A percentile compares a stretch with the other conserved stretches of the same genome.
phyloP scores from a whole-genome alignment of 2,329 filamentous ascomycete genomes.

The Ascochyta rabiei region DNA sequence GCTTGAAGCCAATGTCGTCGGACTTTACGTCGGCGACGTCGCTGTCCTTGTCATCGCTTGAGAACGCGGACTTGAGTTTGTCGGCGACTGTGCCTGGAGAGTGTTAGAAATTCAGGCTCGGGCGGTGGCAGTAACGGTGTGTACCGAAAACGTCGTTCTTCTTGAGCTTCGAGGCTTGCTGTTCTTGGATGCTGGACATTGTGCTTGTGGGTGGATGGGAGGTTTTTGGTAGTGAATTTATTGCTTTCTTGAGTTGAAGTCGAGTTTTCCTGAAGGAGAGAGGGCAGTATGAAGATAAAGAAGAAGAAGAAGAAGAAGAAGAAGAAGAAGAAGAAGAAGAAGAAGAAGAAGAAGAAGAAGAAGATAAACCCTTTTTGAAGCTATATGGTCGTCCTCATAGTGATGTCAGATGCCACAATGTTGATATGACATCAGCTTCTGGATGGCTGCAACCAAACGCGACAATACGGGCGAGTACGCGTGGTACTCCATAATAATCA shows the following conservation, averaged over 20 bases:
- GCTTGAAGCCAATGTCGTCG: constrained; percentile 10
- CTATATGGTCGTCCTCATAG: neutral
- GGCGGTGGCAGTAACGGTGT: neutral
- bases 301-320: too few relatives aligned
- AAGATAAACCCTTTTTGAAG: neutral
- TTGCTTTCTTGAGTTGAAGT: neutral
- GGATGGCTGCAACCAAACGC: neutral
- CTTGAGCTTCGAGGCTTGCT: constrained; percentile 7
- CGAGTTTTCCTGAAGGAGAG: neutral
- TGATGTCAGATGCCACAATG: constrained; percentile 3
- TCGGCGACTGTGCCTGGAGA: constrained; percentile 1
- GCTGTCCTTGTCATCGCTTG: neutral
- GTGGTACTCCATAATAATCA: neutral
- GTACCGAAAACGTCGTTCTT: constrained; percentile 9
- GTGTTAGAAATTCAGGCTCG: neutral
- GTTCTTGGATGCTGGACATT: neutral
- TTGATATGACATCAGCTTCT: constrained; percentile 5
- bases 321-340: too few relatives aligned
- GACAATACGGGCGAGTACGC: neutral
- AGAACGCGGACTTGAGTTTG: constrained; percentile 3
- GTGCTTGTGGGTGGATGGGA: neutral
- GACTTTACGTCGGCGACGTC: neutral
- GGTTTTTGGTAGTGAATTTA: neutral
- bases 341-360: too few relatives aligned
- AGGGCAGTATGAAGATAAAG: neutral